phyloP scores from a whole-genome alignment of 257 asterid species.

The Capsicum pubescens region DNA sequence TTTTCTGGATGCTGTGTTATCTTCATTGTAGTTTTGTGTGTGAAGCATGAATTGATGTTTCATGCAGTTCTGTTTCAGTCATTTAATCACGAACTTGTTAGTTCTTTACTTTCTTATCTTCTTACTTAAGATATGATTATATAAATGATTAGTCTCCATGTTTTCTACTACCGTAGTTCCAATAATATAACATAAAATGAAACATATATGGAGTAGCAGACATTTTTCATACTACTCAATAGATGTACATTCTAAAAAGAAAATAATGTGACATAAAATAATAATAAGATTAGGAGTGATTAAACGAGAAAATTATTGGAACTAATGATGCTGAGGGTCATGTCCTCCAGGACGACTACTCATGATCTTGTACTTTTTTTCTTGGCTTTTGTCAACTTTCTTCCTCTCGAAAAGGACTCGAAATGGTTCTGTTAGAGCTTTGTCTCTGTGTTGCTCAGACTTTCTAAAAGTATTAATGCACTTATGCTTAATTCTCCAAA shows the following conservation, averaged over 20 bases:
- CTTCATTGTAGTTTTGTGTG: too few relatives aligned
- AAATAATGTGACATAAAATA: neutral
- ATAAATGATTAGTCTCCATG: too few relatives aligned
- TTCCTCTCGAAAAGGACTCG: neutral
- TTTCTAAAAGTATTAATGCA: neutral
- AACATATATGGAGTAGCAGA: too few relatives aligned
- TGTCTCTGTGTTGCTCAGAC: neutral
- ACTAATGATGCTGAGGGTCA: conserved; percentile 30
- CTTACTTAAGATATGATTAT: too few relatives aligned
- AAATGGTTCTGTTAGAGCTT: neutral
- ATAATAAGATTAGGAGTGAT: neutral
- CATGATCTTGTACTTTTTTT: conserved; percentile 4
- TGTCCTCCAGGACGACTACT: conserved; percentile 30
- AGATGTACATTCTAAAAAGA: neutral
- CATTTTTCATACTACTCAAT: neutral
- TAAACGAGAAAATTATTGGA: neutral
- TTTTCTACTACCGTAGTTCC: too few relatives aligned
- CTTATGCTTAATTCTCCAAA: neutral
- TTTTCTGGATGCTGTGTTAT: too few relatives aligned
- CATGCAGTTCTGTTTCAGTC: too few relatives aligned
- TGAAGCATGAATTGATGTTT: too few relatives aligned
- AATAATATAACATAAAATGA: too few relatives aligned
- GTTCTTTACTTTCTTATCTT: too few relatives aligned
- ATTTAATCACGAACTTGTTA: too few relatives aligned
- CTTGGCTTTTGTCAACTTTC: conserved; percentile 19